Base-by-base conservation (phyloP, 768 basidiomycete genomes). In the Amylocystis lapponica region DNA sequence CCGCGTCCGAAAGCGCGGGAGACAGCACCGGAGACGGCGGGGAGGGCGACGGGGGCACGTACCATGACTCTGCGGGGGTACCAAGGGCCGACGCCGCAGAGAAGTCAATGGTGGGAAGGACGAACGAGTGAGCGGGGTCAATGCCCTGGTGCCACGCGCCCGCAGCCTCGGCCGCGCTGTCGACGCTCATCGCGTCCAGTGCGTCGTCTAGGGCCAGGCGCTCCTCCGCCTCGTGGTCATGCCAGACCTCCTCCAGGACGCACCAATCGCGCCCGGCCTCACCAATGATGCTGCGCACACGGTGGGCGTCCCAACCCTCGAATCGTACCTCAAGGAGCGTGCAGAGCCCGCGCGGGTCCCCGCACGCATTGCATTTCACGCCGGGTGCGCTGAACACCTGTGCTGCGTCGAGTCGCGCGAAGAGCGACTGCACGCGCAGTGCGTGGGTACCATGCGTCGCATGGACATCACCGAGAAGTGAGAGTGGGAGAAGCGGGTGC, bases 191-290 rank as follows among this genome's bases (percentile, higher is more conserved):
- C 22, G 61, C 50, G 0, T 61, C 54, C 8, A 60, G 45, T 25
- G 54, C 64, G 0, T 60, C 60, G 47, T 59, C 61, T 27, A 62
- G 43, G 6, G 49, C 47, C 31, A 55, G 50, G 2, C 51, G 36
- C 17, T 63, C 58, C 4, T 27, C 32, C 2, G 19, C 25, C 14
- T 49, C 54, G n/a, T 55, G 41, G 37, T 52, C 50, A 27, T 46
- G 51, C 45, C 51, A 47, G 1, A 63, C 60, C 53, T 88, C 86
- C 55, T 86, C 78, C 14, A 90, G 60, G 0, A 72, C 68, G 63
- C 86, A 90, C 87, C 88, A 91, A 0, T 81, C 83, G 7, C 70
- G 75, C 14, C 81, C 77, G 23, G 76, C 78, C 56, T 85, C 79
- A 11, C 88, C 88, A 11, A 89, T 71, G 16, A 88, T 70, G 36